Conservation (phyloP, 2,329 filamentous ascomycete species). For the Botrytis sinoallii region DNA sequence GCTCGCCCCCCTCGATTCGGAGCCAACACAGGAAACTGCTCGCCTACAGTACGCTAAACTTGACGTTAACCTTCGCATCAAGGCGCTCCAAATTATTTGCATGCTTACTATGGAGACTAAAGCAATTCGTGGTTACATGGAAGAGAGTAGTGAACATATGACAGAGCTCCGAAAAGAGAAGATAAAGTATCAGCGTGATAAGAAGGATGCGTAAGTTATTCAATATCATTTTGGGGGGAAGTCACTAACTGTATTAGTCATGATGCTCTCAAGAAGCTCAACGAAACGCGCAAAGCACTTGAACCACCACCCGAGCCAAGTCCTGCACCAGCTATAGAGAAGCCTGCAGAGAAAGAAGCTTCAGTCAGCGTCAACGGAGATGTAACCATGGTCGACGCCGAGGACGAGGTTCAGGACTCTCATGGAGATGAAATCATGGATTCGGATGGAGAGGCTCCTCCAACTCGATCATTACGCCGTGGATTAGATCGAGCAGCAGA, state of each 20-base stretch:
- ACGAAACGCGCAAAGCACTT: slow-evolving; percentile 70
- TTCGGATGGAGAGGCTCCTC: slow-evolving; percentile 64
- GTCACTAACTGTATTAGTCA: slow-evolving; percentile 48
- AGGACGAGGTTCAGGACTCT: slow-evolving; percentile 58
- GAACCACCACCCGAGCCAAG: slow-evolving; percentile 65
- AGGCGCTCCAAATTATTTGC: slow-evolving; percentile 79
- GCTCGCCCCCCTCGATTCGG: slow-evolving; percentile 74
- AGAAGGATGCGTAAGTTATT: slow-evolving; percentile 59
- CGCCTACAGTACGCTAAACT: slow-evolving; percentile 68
- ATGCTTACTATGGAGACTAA: slow-evolving; percentile 84
- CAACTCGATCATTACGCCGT: slow-evolving; percentile 56
- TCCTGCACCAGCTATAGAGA: slow-evolving; percentile 39
- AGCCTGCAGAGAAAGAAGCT: slow-evolving; percentile 4
- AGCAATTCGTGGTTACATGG: slow-evolving; percentile 81
- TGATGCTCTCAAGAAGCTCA: slow-evolving; percentile 67
- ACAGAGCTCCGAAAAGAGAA: slow-evolving; percentile 93
- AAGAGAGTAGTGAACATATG: slow-evolving; percentile 91
- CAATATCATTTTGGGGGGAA: neutral
- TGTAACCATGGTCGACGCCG: slow-evolving; percentile 59
- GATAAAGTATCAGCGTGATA: slow-evolving; percentile 83
- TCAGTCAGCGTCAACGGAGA: slow-evolving; percentile 47
- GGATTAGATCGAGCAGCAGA: slow-evolving; percentile 68
- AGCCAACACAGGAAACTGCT: slow-evolving; percentile 74
- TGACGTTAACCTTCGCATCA: slow-evolving; percentile 78
- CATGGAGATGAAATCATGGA: slow-evolving; percentile 61